Evolutionary conservation across 768 basidiomycete genomes (phyloP), one percentile per base, ranked within the genome.

Genomic region (Candolleomyces eurysporus): DNA sequence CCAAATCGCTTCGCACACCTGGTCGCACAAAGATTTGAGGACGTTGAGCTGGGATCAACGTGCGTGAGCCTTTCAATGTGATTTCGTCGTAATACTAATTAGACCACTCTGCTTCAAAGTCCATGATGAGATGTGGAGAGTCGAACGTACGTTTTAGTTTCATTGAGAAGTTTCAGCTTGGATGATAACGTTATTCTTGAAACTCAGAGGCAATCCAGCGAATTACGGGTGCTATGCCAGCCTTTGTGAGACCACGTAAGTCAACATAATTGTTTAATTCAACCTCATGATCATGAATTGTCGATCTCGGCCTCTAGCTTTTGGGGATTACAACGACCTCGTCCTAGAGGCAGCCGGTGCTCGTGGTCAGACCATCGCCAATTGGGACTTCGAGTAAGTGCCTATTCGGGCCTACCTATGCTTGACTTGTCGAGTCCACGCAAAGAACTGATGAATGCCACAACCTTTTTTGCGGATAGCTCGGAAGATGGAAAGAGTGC

Each of bases 1-100:
- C 61, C 75, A 78, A 65, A 65, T 82, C 52, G 80, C 71, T 5
- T 80, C 80, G n/a, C 82, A 83, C 63, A 81, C 80, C 22, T 83
- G 82, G 82, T n/a, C 36, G 2, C 61, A 61, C 19, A 65, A 67
- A 49, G 67, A 76, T 39, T 64, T 79, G 11, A 70, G 69, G 10
- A 69, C 63, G 1, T 67, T 75, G n/a, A 67, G 65, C 14, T 61
- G 63, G 60, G 70, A 71, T 49, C 63, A 71, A 62, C 64, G 74
- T 74, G 60, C 9, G 69, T 62, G n/a, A 32, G n/a, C 39, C 9
- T 36, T 39, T 39, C 26, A 5, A 10, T 7, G 26, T 22, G 40
- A 31, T 26, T 30, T 30, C 49, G 14, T 7, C 9, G 7, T 22
- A 10, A 22, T 1, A 7, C 9, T 31, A 31, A 51, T 54, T 6